Conservation (phyloP, 2,329 filamentous ascomycete genomes). For the Colletotrichum sansevieriae region DNA sequence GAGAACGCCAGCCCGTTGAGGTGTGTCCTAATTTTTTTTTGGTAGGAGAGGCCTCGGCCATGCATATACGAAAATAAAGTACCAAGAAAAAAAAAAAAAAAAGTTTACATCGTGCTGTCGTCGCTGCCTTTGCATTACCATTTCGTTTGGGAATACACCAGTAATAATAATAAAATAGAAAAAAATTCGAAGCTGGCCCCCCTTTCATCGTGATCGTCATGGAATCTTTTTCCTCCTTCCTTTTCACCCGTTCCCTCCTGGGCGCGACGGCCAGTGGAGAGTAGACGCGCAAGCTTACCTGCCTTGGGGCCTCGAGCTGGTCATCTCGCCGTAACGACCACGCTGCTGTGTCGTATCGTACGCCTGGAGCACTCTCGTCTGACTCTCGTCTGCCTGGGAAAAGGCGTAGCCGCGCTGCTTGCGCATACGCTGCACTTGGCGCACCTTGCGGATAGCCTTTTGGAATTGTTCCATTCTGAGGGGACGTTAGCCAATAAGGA, state of each 20-base stretch:
- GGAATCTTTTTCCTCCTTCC: constrained; percentile 11
- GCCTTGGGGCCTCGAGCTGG: constrained; percentile 57
- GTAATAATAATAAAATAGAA: constrained; percentile 13
- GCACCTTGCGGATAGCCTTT: constrained; percentile 98
- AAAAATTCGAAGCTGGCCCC: constrained; percentile 38
- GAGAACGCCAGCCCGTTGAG: constrained; percentile 31
- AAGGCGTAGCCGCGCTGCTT: constrained; percentile 99
- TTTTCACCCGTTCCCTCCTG: neutral
- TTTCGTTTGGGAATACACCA: constrained; percentile 35
- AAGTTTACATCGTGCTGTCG: constrained; percentile 42
- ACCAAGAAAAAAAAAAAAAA: constrained; percentile 11
- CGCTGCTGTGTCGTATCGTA: constrained; percentile 96
- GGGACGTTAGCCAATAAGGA: constrained; percentile 39
- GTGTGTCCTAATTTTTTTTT: neutral
- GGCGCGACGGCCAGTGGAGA: neutral
- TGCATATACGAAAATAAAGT: constrained; percentile 38
- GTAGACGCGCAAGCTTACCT: constrained; percentile 13
- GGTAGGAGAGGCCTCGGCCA: constrained; percentile 15
- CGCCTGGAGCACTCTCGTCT: constrained; percentile 93
- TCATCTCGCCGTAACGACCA: constrained; percentile 97
- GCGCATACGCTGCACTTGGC: constrained; percentile 98
- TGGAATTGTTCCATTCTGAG: constrained; percentile 98
- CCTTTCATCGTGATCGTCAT: constrained; percentile 41
- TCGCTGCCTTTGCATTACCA: constrained; percentile 40
- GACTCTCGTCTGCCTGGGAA: constrained; percentile 95